phyloP scores from a whole-genome alignment of 2,329 filamentous ascomycete genomes.

The Cercospora beticola region DNA sequence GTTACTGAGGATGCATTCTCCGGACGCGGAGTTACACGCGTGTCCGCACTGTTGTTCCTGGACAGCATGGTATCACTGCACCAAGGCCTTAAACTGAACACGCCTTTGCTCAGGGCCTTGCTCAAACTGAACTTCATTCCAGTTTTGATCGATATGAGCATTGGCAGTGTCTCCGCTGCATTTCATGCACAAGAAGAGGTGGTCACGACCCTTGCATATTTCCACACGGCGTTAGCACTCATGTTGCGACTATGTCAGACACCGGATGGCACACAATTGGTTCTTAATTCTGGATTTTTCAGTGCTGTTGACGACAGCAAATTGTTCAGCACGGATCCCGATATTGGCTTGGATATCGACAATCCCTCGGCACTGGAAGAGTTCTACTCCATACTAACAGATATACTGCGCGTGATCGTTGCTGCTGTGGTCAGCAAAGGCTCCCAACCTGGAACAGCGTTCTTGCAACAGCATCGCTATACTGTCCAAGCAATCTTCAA shows the following conservation, averaged over 20 bases:
- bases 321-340: slow-evolving; percentile 88
- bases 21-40: slow-evolving; percentile 76
- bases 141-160: slow-evolving; percentile 81
- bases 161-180: slow-evolving; percentile 74
- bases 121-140: slow-evolving; percentile 87
- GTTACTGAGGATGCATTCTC: slow-evolving; percentile 92
- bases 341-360: slow-evolving; percentile 76
- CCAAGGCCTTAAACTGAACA: slow-evolving; percentile 64
- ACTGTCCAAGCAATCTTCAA: slow-evolving; percentile 89
- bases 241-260: slow-evolving; percentile 83
- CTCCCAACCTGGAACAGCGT: slow-evolving; percentile 71
- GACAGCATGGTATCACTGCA: slow-evolving; percentile 73
- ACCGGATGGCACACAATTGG: slow-evolving; percentile 75
- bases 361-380: slow-evolving; percentile 70
- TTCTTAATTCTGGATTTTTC: slow-evolving; percentile 89
- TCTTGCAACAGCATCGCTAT: slow-evolving; percentile 78
- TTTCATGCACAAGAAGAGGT: slow-evolving; percentile 51
- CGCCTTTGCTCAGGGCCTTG: slow-evolving; percentile 74
- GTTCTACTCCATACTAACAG: slow-evolving; percentile 81
- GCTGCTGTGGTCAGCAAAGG: slow-evolving; percentile 80
- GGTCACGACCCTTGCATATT: slow-evolving; percentile 57
- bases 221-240: slow-evolving; percentile 75
- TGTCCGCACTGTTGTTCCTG: slow-evolving; percentile 82
- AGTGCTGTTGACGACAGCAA: slow-evolving; percentile 74
- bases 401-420: slow-evolving; percentile 77